A percentile compares a stretch with the other conserved stretches of the same genome.
phyloP scores from a whole-genome alignment of 306 rosid species.

The Pyrus communis region DNA sequence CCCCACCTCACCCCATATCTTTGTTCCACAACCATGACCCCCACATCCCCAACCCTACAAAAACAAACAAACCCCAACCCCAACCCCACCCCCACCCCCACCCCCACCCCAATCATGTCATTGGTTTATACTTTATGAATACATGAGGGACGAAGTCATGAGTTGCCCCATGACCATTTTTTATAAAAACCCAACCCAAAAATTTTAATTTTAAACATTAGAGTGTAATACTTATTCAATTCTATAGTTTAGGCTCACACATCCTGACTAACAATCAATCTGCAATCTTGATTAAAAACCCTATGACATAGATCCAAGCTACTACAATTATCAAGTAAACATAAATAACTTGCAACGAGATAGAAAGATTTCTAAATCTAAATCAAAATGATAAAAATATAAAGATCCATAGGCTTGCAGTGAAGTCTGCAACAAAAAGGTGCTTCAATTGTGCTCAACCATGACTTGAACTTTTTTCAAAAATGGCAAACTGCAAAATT shows the following conservation, averaged over 20 bases:
- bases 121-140: no score
- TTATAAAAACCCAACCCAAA: no score
- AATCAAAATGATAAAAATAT: not conserved
- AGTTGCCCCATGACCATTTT: no score
- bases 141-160: no score
- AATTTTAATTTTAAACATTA: no score
- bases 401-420: not conserved
- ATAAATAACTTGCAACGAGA: not conserved
- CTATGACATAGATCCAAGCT: not conserved
- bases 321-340: not conserved
- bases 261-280: not conserved
- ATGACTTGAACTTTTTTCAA: not conserved
- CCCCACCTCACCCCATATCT: no score
- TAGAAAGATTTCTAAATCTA: not conserved
- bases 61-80: no score
- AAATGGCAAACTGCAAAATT: not conserved
- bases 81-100: no score
- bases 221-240: not conserved
- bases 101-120: no score
- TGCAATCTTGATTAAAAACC: not conserved
- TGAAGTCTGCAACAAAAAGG: not conserved
- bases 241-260: not conserved
- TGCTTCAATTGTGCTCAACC: not conserved
- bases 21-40: no score
- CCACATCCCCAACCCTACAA: no score